A percentile compares a stretch with the other conserved stretches of the same genome.
Evolutionary conservation across 2,329 filamentous ascomycete genomes (phyloP).

Genomic region (Sclerotinia subarctica): DNA sequence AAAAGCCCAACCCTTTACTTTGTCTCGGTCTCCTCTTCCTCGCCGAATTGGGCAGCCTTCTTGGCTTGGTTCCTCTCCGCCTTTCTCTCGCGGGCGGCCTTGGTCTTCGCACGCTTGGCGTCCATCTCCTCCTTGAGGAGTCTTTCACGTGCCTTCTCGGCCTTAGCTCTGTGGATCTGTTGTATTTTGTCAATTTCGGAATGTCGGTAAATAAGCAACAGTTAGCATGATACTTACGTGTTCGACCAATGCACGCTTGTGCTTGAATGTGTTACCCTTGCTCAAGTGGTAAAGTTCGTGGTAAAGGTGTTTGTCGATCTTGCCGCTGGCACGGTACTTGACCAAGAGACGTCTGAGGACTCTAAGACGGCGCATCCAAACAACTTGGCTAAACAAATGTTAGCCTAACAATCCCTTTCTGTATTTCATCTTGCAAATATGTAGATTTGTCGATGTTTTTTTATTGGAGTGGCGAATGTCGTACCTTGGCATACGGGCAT

Average conservation of each 20-base stretch:
- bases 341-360: constrained; percentile 98
- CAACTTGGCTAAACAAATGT: constrained; percentile 68
- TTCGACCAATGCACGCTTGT: constrained; percentile 99
- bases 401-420: constrained; percentile 34
- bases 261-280: constrained; percentile 99
- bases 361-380: constrained; percentile 99
- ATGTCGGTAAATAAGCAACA: not conserved
- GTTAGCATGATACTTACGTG: constrained; percentile 72
- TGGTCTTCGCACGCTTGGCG: constrained; percentile 99
- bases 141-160: constrained; percentile 96
- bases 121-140: constrained; percentile 99
- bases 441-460: constrained; percentile 25
- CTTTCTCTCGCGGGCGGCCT: constrained; percentile 99
- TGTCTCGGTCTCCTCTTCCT: constrained; percentile 51
- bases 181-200: constrained; percentile 28
- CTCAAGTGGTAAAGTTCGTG: constrained; percentile 99
- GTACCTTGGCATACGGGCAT: constrained; percentile 98
- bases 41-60: constrained; percentile 79
- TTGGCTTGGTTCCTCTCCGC: constrained; percentile 87
- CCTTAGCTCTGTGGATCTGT: constrained; percentile 99
- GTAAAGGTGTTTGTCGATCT: constrained; percentile 99
- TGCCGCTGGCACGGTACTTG: constrained; percentile 99
- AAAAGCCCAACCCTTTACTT: constrained; percentile 37
- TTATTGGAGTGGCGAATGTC: constrained; percentile 36
- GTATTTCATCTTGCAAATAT: not conserved